Conservation (phyloP, 2,329 filamentous ascomycete species). For the Verticillium dahliae region DNA sequence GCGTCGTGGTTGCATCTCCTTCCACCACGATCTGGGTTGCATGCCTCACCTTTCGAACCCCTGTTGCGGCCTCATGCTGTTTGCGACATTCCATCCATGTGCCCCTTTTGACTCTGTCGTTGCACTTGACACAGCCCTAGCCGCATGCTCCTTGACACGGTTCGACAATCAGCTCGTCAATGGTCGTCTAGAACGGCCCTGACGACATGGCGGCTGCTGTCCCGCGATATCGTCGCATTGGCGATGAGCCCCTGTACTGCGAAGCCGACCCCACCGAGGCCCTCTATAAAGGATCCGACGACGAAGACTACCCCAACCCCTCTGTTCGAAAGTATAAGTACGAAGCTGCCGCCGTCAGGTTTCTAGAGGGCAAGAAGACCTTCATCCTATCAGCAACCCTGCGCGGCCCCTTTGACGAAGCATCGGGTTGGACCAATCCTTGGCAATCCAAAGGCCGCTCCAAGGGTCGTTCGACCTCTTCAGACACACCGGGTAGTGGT, state of each 20-base stretch:
- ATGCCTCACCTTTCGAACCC: neutral
- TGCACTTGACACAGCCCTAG: neutral
- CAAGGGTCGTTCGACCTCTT: slow-evolving; percentile 1
- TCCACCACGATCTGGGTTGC: neutral
- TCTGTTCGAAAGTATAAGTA: slow-evolving; percentile 44
- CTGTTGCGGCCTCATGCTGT: neutral
- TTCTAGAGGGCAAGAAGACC: slow-evolving; percentile 48
- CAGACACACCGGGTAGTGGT: slow-evolving; percentile 2
- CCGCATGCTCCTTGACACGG: neutral
- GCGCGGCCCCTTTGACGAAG: slow-evolving; percentile 52
- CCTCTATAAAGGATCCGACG: slow-evolving; percentile 50
- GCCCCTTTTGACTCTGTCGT: neutral
- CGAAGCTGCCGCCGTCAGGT: slow-evolving; percentile 52
- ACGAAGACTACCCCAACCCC: slow-evolving; percentile 43
- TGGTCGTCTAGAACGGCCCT: neutral
- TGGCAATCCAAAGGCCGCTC: slow-evolving; percentile 30
- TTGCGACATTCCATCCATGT: neutral
- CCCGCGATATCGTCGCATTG: neutral
- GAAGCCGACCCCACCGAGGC: slow-evolving; percentile 39
- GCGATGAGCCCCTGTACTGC: slow-evolving; percentile 35
- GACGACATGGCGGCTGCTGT: neutral
- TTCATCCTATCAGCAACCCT: slow-evolving; percentile 54
- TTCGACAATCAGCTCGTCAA: neutral
- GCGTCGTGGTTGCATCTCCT: neutral
- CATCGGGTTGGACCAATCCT: slow-evolving; percentile 45